Conservation (phyloP, 768 basidiomycete genomes). For the Lactifluus echinatus region DNA sequence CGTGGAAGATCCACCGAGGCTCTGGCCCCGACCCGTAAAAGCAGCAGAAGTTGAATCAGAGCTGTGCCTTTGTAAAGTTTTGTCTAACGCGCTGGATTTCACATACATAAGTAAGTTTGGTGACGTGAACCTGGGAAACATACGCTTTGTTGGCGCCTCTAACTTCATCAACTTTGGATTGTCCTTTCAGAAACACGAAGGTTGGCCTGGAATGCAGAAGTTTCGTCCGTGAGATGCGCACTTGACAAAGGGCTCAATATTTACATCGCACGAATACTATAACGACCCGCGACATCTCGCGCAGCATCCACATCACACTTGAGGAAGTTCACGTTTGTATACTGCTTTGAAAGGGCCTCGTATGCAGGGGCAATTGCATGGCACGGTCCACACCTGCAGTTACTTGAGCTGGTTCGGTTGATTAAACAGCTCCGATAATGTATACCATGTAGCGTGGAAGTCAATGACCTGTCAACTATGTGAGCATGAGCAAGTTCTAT, state of each 20-base stretch:
- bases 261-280: slow-evolving; percentile 67
- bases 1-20: slow-evolving; percentile 44
- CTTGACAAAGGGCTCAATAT: slow-evolving; percentile 20
- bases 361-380: slow-evolving; percentile 73
- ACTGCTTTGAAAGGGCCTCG: slow-evolving; percentile 60
- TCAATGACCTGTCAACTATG: slow-evolving; percentile 56
- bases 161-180: slow-evolving; percentile 58
- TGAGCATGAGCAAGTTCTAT: slow-evolving; percentile 3
- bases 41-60: slow-evolving; percentile 31
- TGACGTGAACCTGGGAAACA: slow-evolving; percentile 1
- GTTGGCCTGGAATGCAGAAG: slow-evolving; percentile 54
- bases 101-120: neutral
- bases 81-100: slow-evolving; percentile 47
- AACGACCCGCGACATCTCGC: slow-evolving; percentile 53
- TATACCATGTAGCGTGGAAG: slow-evolving; percentile 77
- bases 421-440: neutral
- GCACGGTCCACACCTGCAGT: slow-evolving; percentile 74
- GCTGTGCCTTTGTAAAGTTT: slow-evolving; percentile 46
- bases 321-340: slow-evolving; percentile 66
- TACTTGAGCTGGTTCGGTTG: slow-evolving; percentile 8
- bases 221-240: neutral
- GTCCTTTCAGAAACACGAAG: slow-evolving; percentile 68
- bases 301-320: slow-evolving; percentile 77
- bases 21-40: slow-evolving; percentile 69
- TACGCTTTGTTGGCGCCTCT: slow-evolving; percentile 66